phyloP scores from a whole-genome alignment of 441 rosid genomes.

The Gossypium schwendimanii region DNA sequence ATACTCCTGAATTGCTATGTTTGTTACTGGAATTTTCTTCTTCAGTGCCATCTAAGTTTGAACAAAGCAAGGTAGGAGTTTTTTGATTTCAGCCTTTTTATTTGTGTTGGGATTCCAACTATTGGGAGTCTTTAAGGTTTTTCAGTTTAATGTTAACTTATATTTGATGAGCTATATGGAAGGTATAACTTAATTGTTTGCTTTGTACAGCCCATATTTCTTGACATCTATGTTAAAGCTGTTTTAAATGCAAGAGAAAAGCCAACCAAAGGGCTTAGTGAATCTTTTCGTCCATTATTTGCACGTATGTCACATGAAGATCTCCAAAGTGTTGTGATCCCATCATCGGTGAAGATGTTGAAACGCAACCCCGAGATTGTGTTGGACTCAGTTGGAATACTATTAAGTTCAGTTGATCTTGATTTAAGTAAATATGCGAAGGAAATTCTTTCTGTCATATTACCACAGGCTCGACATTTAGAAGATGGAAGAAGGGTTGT shows the following conservation, averaged over 20 bases:
- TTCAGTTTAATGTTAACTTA: constrained; percentile 6
- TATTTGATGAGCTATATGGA: constrained; percentile 3
- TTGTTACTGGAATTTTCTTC: constrained; percentile 63
- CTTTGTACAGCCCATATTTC: constrained; percentile 63
- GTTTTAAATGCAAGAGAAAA: constrained; percentile 83
- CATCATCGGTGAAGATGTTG: constrained; percentile 83
- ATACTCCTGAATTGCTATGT: constrained; percentile 61
- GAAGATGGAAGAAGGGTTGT: constrained; percentile 81
- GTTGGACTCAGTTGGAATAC: constrained; percentile 73
- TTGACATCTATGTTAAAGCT: constrained; percentile 71
- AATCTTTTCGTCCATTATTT: constrained; percentile 63
- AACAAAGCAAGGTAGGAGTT: constrained; percentile 55
- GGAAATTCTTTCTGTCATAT: constrained; percentile 70
- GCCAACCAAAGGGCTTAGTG: constrained; percentile 54
- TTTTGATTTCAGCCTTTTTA: constrained; percentile 1
- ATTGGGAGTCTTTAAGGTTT: constrained; percentile 1
- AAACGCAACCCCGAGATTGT: constrained; percentile 98
- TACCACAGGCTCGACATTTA: constrained; percentile 77
- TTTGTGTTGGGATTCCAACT: background rate
- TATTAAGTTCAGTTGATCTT: constrained; percentile 58
- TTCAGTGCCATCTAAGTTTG: constrained; percentile 41
- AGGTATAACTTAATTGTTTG: constrained; percentile 16
- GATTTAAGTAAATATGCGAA: constrained; percentile 89
- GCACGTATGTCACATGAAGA: constrained; percentile 62
- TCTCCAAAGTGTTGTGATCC: constrained; percentile 68